Percentiles rank a stretch among this genome's conserved stretches.
Evolutionary conservation across 2,329 filamentous ascomycete genomes (phyloP).

Genomic region (Curvularia sp.): DNA sequence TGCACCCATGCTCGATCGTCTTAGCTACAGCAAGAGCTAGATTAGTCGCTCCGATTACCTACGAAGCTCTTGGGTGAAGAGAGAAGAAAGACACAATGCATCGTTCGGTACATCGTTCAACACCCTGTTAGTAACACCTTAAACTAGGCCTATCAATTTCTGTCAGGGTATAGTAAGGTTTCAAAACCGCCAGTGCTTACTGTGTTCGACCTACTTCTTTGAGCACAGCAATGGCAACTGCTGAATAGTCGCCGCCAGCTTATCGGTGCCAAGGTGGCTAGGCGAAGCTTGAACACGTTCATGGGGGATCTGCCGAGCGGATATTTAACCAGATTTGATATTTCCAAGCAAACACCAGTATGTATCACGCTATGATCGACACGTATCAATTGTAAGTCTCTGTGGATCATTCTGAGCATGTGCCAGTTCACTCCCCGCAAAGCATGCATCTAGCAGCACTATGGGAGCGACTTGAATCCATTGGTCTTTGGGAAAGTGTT

Average conservation of each 20-base stretch:
- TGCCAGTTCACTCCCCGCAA: neutral
- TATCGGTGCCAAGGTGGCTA: neutral
- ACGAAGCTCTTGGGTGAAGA: neutral
- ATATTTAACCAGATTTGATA: neutral
- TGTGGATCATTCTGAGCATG: too few species aligned
- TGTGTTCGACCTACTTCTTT: neutral
- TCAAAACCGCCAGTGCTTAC: neutral
- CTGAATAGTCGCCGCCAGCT: neutral
- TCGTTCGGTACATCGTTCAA: neutral
- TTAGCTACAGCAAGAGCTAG: conserved; percentile 24
- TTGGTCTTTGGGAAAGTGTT: too few species aligned
- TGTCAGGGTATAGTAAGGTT: neutral
- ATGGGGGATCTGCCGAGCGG: neutral
- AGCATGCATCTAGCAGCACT: neutral
- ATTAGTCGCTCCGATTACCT: neutral
- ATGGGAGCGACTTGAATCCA: neutral
- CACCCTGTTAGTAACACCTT: neutral
- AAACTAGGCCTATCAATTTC: too few species aligned
- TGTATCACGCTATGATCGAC: neutral
- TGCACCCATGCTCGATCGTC: conserved; percentile 15
- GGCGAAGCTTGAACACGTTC: neutral
- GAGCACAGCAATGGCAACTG: neutral
- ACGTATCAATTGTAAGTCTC: neutral
- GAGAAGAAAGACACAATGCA: neutral
- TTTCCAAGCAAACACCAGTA: neutral